Base-by-base conservation (phyloP, 306 rosid species). In the Malus sylvestris region DNA sequence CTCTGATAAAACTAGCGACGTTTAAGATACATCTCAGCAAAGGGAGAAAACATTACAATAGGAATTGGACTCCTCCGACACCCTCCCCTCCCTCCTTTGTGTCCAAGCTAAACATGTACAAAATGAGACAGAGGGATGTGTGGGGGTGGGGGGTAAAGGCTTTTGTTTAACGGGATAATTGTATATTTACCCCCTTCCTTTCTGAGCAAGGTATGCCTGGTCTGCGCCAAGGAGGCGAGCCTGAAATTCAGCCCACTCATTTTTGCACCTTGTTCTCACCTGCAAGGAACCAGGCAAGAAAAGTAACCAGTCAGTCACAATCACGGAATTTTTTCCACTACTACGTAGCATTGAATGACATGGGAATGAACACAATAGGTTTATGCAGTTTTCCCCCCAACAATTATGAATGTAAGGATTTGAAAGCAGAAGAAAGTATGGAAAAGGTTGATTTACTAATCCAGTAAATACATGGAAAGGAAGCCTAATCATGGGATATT, bases 201-300 rank as follows among this genome's bases (percentile, higher is more conserved):
- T 68, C 23, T 49, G 78, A 77, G 85, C 77, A 33, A 83, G 82
- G 83, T 84, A 92, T 23, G 71, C 73, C 77, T 82, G 86, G 79
- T 95, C 99, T 4, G 99, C 92, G 40, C 83, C 49, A 10, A 83
- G 83, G 67, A 95, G 86, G 74, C 99, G 98, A 75, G 86, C 44
- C 76, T 87, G 97, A 86, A 96, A 96, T 85, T 87, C 85, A 10
- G 93, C 90, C 99, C 99, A 96, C 86, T 96, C 99, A 35, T 68
- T 89, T 89, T 82, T 84, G 86, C 99, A 96, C 76, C 99, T 88
- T 55, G 78, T 77, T 92, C 90, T 88, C 11, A 96, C 99, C 99
- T 96, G 86, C 79, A 89, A 58, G 30, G 57, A 70, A 67, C 87
- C 71, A 46, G 22, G 78, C 70, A 75, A 18, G 67, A 51, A 66